Evolutionary conservation across 352 stramenopile species (phyloP).

Genomic region (Globisporangium ultimum): DNA sequence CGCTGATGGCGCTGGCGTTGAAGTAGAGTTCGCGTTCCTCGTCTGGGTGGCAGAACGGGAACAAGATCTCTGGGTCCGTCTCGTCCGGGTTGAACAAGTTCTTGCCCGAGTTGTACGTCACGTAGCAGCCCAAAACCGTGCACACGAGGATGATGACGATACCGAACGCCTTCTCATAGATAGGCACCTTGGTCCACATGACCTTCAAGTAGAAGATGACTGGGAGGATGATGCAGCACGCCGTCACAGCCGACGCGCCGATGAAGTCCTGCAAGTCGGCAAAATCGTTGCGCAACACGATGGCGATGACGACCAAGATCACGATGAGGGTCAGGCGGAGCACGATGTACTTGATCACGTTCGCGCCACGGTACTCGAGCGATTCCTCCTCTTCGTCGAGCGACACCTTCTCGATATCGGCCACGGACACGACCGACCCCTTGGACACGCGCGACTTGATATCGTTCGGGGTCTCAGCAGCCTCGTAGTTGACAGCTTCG

Average conservation of each 20-base stretch:
- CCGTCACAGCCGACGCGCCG: slow-evolving; percentile 19
- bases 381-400: slow-evolving; percentile 1
- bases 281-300: slow-evolving; percentile 19
- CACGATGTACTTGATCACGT: slow-evolving; percentile 17
- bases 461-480: not conserved
- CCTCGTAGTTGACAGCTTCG: slow-evolving; percentile 2
- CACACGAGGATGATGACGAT: no score
- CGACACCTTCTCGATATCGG: slow-evolving; percentile 5
- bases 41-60: slow-evolving; percentile 8
- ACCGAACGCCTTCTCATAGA: no score
- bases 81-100: slow-evolving; percentile 9
- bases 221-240: slow-evolving; percentile 25
- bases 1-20: no score
- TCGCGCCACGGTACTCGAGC: slow-evolving; percentile 12
- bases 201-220: slow-evolving; percentile 3
- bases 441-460: not conserved
- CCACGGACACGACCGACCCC: slow-evolving; percentile 14
- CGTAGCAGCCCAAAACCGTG: slow-evolving; percentile 1
- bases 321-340: slow-evolving; percentile 17
- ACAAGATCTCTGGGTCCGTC: slow-evolving; percentile 2
- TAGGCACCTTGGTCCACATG: no score
- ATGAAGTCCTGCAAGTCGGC: slow-evolving; percentile 23
- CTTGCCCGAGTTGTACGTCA: slow-evolving; percentile 19
- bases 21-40: no score
- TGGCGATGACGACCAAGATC: slow-evolving; percentile 16